phyloP scores from a whole-genome alignment of 495 filamentous ascomycete genomes.

The Tuber calosporum region DNA sequence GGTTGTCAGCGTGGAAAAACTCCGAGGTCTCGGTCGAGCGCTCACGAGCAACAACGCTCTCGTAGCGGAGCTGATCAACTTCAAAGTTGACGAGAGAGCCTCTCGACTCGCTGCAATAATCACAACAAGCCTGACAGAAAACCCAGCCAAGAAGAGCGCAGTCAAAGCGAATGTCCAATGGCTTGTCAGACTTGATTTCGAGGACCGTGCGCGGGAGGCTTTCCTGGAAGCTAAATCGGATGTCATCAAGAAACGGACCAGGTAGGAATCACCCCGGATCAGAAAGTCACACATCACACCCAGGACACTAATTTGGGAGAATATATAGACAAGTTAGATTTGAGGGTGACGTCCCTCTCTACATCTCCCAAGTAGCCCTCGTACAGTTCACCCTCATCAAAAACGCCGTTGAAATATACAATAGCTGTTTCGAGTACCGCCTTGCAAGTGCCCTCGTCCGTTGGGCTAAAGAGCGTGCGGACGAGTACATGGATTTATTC shows the following conservation, averaged over 20 bases:
- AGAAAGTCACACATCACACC: neutral
- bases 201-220: conserved; percentile 77
- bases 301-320: conserved; percentile 39
- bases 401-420: conserved; percentile 82
- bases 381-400: conserved; percentile 92
- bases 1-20: conserved; percentile 70
- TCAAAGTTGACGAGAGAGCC: conserved; percentile 82
- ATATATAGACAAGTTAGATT: conserved; percentile 73
- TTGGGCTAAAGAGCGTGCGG: conserved; percentile 90
- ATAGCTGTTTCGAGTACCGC: conserved; percentile 74
- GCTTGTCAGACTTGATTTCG: conserved; percentile 78
- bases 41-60: conserved; percentile 69
- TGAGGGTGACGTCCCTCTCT: conserved; percentile 80
- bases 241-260: conserved; percentile 68
- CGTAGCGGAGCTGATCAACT: conserved; percentile 79
- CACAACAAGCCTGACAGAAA: conserved; percentile 64
- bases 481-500: conserved; percentile 78
- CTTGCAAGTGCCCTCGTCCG: conserved; percentile 89
- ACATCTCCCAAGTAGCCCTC: conserved; percentile 92
- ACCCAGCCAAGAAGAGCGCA: conserved; percentile 62
- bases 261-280: conserved; percentile 51
- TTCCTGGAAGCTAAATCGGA: conserved; percentile 72
- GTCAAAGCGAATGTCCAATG: conserved; percentile 63
- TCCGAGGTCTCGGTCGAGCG: conserved; percentile 67
- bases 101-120: conserved; percentile 66